These are phyloP conservation scores for Gomphus bonarii DNA, from an alignment of 1,284 basidiomycete genomes.

Conservation along the genomic window DNA sequence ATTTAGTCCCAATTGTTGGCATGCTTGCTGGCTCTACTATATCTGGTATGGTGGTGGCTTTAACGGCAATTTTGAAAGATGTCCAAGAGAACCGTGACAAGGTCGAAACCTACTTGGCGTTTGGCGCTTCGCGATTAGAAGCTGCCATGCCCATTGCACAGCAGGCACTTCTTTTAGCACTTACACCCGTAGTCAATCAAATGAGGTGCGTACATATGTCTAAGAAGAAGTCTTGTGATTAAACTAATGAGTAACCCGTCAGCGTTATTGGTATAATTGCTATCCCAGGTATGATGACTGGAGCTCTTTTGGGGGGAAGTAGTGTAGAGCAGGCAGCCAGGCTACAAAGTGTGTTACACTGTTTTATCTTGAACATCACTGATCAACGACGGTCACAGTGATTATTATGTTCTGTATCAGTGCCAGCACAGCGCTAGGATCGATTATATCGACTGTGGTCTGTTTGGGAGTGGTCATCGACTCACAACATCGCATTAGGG, in stretches of 20 bases:
- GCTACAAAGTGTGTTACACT: constrained; percentile 45
- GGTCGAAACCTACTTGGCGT: constrained; percentile 74
- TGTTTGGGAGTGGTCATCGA: constrained; percentile 59
- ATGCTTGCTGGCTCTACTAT: constrained; percentile 81
- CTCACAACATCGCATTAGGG: constrained; percentile 54
- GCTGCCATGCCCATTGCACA: constrained; percentile 69
- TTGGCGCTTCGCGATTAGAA: constrained; percentile 72
- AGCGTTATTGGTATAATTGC: constrained; percentile 75
- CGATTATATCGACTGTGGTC: constrained; percentile 51
- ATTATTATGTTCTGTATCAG: constrained; percentile 90
- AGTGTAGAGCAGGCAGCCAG: constrained; percentile 76
- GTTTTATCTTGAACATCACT: neutral
- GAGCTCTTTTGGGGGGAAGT: constrained; percentile 77
- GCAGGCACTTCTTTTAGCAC: constrained; percentile 67
- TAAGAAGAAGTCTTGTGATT: neutral
- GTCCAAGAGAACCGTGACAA: constrained; percentile 74
- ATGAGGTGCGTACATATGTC: constrained; percentile 50
- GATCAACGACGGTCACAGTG: constrained; percentile 27
- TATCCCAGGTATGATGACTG: constrained; percentile 81
- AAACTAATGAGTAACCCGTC: constrained; percentile 8
- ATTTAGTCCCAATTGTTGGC: constrained; percentile 71
- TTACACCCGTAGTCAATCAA: constrained; percentile 74
- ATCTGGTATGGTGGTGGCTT: constrained; percentile 59
- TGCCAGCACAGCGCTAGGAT: constrained; percentile 59
- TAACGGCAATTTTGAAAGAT: constrained; percentile 57